These are phyloP conservation scores for Peribolospora kevripleyi DNA, from an alignment of 768 basidiomycete genomes.

Conservation along the genomic window DNA sequence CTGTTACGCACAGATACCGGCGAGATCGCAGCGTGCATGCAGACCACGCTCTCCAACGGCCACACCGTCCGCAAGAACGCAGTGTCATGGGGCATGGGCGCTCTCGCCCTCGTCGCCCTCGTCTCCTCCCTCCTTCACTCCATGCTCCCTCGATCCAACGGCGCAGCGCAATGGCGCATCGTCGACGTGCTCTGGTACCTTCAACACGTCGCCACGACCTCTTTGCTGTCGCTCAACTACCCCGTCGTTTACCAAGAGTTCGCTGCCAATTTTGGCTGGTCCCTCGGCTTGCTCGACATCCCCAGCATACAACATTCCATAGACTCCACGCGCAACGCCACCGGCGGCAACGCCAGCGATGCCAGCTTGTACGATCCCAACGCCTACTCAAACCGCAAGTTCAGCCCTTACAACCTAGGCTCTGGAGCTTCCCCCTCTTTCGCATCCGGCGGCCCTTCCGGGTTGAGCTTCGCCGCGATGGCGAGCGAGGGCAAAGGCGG, in stretches of 20 bases:
- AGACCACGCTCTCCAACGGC: conserved; percentile 77
- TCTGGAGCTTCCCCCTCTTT: too few relatives aligned
- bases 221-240: conserved; percentile 63
- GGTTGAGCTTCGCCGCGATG: background rate
- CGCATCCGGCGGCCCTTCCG: too few relatives aligned
- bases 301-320: conserved; percentile 48
- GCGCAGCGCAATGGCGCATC: conserved; percentile 29
- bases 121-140: conserved; percentile 35
- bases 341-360: conserved; percentile 49
- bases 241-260: conserved; percentile 59
- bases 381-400: conserved; percentile 50
- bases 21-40: conserved; percentile 60
- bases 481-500: background rate
- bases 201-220: conserved; percentile 56
- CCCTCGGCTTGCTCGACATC: conserved; percentile 42
- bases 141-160: conserved; percentile 25
- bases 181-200: conserved; percentile 60
- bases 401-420: conserved; percentile 47
- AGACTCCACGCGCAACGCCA: conserved; percentile 52
- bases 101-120: conserved; percentile 23
- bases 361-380: conserved; percentile 36
- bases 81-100: conserved; percentile 56
- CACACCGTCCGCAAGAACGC: conserved; percentile 49
- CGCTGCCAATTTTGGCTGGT: conserved; percentile 70
- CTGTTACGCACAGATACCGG: conserved; percentile 45